phyloP scores from a whole-genome alignment of 2,329 filamentous ascomycete genomes.

The Colletotrichum echinochloae region DNA sequence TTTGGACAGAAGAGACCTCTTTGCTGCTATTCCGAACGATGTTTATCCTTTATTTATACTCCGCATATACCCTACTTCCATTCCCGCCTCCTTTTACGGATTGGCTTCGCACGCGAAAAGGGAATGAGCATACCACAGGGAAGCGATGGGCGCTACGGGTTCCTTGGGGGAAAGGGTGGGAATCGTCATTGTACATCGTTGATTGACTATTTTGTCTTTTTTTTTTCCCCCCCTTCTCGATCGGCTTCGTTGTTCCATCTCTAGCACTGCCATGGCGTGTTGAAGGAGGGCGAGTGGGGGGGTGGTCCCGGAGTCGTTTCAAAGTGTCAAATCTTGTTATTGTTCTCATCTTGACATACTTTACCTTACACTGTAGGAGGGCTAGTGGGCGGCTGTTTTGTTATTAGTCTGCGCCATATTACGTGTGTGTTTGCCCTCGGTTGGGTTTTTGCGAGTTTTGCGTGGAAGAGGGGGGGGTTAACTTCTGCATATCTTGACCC shows the following conservation, averaged over 20 bases:
- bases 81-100: slow-evolving; percentile 10
- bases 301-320: not conserved
- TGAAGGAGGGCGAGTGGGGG: not conserved
- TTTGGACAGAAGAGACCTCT: slow-evolving; percentile 14
- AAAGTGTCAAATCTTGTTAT: not conserved
- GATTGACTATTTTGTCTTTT: not conserved
- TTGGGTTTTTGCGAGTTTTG: not conserved
- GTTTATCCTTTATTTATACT: not conserved
- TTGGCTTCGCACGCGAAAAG: slow-evolving; percentile 35
- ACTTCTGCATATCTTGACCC: not conserved
- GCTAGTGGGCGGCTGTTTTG: slow-evolving; percentile 15
- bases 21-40: slow-evolving; percentile 13
- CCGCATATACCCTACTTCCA: slow-evolving; percentile 10
- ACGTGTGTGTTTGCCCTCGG: not conserved
- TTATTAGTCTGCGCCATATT: not conserved
- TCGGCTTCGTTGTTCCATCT: slow-evolving; percentile 1
- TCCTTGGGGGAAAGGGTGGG: not conserved
- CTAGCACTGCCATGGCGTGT: slow-evolving; percentile 18
- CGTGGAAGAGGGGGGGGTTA: not conserved
- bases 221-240: not conserved
- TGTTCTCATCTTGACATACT: slow-evolving; percentile 3
- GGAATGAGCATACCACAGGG: slow-evolving; percentile 22
- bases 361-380: slow-evolving; percentile 7
- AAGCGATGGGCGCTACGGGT: slow-evolving; percentile 31
- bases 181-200: slow-evolving; percentile 28